Evolutionary conservation across 768 basidiomycete species (phyloP).

Genomic region (Glaciozyma antarctica): DNA sequence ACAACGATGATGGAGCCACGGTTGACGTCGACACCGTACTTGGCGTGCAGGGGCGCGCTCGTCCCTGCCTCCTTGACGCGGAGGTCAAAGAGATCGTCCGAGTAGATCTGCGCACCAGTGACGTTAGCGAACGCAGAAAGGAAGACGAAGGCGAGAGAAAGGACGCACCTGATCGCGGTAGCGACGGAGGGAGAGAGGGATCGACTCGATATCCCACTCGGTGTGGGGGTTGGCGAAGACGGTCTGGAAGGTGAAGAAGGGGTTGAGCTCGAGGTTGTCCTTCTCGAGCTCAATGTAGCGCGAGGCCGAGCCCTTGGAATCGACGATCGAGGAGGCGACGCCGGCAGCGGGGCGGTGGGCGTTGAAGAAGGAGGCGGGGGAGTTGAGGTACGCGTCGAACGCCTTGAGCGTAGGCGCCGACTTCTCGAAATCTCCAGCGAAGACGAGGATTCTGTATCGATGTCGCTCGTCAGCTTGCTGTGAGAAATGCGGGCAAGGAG

Average conservation of each 20-base stretch:
- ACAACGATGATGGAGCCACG: slow-evolving; percentile 38
- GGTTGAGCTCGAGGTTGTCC: slow-evolving; percentile 29
- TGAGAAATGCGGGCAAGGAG: too few relatives aligned
- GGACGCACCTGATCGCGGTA: slow-evolving; percentile 19
- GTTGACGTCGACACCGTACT: slow-evolving; percentile 35
- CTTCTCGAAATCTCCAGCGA: slow-evolving; percentile 24
- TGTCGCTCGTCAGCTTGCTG: not conserved
- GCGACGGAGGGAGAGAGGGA: slow-evolving; percentile 28
- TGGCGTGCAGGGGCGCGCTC: slow-evolving; percentile 32
- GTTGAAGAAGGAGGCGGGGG: slow-evolving; percentile 34
- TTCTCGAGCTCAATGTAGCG: slow-evolving; percentile 24
- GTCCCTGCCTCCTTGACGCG: slow-evolving; percentile 28
- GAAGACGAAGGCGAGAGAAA: not conserved
- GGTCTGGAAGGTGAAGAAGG: slow-evolving; percentile 36
- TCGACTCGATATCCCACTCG: slow-evolving; percentile 34
- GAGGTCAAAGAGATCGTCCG: slow-evolving; percentile 32
- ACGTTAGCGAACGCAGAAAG: not conserved
- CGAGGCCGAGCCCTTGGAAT: slow-evolving; percentile 18
- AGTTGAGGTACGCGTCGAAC: slow-evolving; percentile 27
- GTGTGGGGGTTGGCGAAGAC: slow-evolving; percentile 32
- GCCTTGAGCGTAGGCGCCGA: slow-evolving; percentile 17
- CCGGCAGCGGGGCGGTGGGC: slow-evolving; percentile 28
- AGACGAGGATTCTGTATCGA: slow-evolving; percentile 23
- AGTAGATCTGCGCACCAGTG: slow-evolving; percentile 27
- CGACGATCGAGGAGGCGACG: slow-evolving; percentile 28